These are phyloP conservation scores for Plasmodium berghei DNA, from an alignment of 169 alveolate species.

Conservation along the genomic window DNA sequence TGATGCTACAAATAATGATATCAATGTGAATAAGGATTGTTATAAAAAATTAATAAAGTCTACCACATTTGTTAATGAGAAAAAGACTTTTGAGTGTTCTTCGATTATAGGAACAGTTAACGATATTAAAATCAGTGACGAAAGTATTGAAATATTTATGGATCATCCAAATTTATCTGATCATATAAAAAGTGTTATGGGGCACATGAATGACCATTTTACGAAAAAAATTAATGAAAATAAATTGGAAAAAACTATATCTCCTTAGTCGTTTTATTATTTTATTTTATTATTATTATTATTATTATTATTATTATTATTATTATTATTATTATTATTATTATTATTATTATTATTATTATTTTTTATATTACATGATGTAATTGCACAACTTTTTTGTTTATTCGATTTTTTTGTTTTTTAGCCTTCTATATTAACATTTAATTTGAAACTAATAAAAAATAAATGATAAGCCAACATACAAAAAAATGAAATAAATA, in stretches of 20 bases:
- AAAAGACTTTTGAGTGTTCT: slow-evolving; percentile 57
- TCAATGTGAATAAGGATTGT: slow-evolving; percentile 11
- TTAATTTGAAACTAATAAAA: no score
- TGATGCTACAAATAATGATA: slow-evolving; percentile 2
- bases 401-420: no score
- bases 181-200: slow-evolving; percentile 66
- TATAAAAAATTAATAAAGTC: slow-evolving; percentile 36
- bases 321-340: slow-evolving; percentile 3
- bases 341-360: no score
- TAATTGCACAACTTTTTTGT: no score
- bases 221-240: slow-evolving; percentile 67
- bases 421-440: no score
- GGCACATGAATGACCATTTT: slow-evolving; percentile 50
- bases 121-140: slow-evolving; percentile 7
- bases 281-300: not conserved
- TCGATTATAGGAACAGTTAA: slow-evolving; percentile 28
- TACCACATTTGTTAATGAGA: slow-evolving; percentile 58
- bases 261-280: not conserved
- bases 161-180: slow-evolving; percentile 37
- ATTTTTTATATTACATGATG: no score
- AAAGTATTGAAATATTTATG: slow-evolving; percentile 53
- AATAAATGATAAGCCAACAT: no score
- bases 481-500: no score
- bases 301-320: not conserved
- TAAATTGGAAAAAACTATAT: slow-evolving; percentile 4